Base-by-base conservation (phyloP, 495 filamentous ascomycete species). In the Penicillium lagena region DNA sequence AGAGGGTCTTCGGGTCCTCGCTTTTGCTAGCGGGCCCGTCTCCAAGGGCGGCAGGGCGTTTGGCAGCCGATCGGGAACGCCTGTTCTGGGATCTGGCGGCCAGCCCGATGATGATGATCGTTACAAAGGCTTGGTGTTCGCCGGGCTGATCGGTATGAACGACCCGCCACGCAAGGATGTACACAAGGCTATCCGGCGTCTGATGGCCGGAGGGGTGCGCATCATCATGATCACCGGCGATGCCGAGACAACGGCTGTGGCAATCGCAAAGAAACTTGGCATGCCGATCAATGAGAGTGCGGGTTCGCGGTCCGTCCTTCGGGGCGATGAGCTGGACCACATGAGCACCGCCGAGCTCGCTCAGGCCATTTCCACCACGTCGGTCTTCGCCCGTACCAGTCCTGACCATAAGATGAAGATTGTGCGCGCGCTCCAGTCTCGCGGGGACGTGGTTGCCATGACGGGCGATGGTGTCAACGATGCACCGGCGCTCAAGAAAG, bases 191-290 rank as follows among this genome's bases (percentile, higher is more conserved):
- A 97, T 98, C 50, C 77, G 89, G 51, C 85, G 87, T 33, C 70
- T 98, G 42, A 93, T 97, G 85, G 79, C 88, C 39, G 91, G 93
- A 35, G 87, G 89, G 9, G 94, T 98, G 40, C 89, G 89, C 55
- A 85, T 97, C 29, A 95, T 97, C 52, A 98, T 98, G 93, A 97
- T 98, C 51, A 98, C 93, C 9, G 93, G 93, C 44, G 93, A 98
- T 64, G 83, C 93, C 11, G 87, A 96, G 55, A 89, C 87, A 6
- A 98, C 93, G 1, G 93, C 93, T 11, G 72, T 96, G 33, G 93
- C 93, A 1, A 95, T 97, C 57, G 93, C 85, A 13, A 87, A 78
- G 65, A 89, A 94, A 62, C 78, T 98, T 17, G 91, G 93, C 39
- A 98, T 98, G 86, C 82, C 87, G 2, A 62, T 86, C 36, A 78